phyloP scores from a whole-genome alignment of 1,284 basidiomycete genomes.

The Xerocomus amazonicus region DNA sequence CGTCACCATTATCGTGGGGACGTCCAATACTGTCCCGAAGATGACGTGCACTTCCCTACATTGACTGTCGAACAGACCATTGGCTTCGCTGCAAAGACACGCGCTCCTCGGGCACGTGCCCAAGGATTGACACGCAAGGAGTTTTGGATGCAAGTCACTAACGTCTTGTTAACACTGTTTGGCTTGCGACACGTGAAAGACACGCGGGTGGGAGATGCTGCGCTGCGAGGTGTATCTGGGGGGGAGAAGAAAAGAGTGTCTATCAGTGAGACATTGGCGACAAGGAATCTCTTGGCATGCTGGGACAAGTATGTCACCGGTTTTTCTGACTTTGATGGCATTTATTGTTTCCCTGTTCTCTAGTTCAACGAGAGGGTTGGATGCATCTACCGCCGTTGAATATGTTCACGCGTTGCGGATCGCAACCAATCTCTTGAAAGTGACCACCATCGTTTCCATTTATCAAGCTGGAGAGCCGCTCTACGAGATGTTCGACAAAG shows the following conservation, averaged over 20 bases:
- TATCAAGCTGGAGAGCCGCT: constrained; percentile 65
- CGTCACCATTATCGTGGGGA: constrained; percentile 60
- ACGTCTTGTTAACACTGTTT: constrained; percentile 63
- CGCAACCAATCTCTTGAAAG: constrained; percentile 52
- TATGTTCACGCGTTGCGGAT: constrained; percentile 60
- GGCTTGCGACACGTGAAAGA: constrained; percentile 62
- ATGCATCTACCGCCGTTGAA: constrained; percentile 67
- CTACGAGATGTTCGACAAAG: constrained; percentile 64
- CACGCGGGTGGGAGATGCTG: constrained; percentile 70
- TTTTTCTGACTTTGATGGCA: not conserved
- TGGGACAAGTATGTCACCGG: constrained; percentile 49
- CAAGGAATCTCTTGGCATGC: constrained; percentile 41
- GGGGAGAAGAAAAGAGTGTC: constrained; percentile 77
- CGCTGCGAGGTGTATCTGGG: constrained; percentile 74
- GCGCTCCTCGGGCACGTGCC: constrained; percentile 51
- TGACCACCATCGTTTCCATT: constrained; percentile 61
- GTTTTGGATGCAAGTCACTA: constrained; percentile 46
- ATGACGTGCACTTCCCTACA: constrained; percentile 74
- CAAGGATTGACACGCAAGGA: constrained; percentile 43
- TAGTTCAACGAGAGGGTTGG: constrained; percentile 68
- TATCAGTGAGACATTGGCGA: constrained; percentile 50
- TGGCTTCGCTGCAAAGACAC: constrained; percentile 58
- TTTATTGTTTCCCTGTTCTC: not conserved
- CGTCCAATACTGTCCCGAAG: constrained; percentile 65
- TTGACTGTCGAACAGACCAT: constrained; percentile 71